Base-by-base conservation (phyloP, 495 filamentous ascomycete species). In the Neohortaea acidophila region DNA sequence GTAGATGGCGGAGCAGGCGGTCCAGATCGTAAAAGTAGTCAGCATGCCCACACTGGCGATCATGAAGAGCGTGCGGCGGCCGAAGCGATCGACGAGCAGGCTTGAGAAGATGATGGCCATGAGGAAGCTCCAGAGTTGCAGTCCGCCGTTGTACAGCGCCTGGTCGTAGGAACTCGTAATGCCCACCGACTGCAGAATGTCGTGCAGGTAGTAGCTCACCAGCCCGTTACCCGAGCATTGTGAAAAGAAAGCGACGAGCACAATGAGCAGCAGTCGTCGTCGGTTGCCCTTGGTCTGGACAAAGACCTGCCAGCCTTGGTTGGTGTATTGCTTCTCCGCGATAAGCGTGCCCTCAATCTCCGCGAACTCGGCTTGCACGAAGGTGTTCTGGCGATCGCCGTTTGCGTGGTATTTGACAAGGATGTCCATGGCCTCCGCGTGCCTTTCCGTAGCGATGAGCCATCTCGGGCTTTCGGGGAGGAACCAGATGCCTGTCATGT, bases 381-480 rank as follows among this genome's bases (percentile, higher is more conserved):
- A 64, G 22, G 68, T 62, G 54, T 75, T 58, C 19, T 70, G 52
- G 20, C 26, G 44, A 48, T 76, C 53, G 38, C 72, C 73, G 52
- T 71, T 66, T 48, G 64, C 70, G 51, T 77, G 73, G 57, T 47
- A 47, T 30, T 43, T 27, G 2, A 39, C 42, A 4, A 45, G 42
- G 21, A 45, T 24, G 9, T 41, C 13, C 8, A 39, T 19, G 7
- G 43, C 43, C 10, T 46, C 25, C 10, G 34, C 27, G 9, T 12
- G 14, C 61, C 67, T 65, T 53, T 78, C 77, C 45, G 75, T 74
- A 43, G 69, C 65, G 43, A 81, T 73, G 17, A 79, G 60, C 59
- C 56, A 81, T 45, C 73, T 64, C 10, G 73, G 73, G 3, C 70
- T 74, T 51, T 77, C 69, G n/a, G 68, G 67, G 7, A 76, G 59